Conservation (phyloP, 495 filamentous ascomycete genomes). For the Schizothecium vesticola region DNA sequence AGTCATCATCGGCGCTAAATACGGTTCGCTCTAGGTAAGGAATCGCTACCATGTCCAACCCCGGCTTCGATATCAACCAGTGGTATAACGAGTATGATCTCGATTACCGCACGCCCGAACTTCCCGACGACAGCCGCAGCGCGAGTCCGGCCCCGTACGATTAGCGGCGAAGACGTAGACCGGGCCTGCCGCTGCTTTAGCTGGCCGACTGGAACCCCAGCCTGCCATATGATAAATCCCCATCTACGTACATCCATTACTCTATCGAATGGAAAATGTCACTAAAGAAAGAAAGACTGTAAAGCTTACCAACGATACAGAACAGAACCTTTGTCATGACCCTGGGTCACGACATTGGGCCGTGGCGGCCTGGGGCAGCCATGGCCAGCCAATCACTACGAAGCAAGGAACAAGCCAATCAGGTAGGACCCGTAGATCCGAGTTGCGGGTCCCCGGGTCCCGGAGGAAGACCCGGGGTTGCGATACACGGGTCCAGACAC, state of each 20-base stretch:
- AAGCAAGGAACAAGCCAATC: no score
- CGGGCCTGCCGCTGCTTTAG: constrained; percentile 16
- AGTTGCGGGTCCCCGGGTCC: no score
- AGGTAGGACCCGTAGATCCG: no score
- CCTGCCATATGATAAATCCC: constrained; percentile 18
- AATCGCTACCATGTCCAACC: neutral
- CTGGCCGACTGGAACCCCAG: constrained; percentile 18
- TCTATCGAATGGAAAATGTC: constrained; percentile 29
- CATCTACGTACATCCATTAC: constrained; percentile 28
- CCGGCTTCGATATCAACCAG: constrained; percentile 6
- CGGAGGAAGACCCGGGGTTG: no score
- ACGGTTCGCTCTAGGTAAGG: neutral
- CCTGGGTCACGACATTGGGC: no score
- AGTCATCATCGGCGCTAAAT: constrained; percentile 8
- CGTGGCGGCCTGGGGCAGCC: no score
- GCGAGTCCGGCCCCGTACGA: constrained; percentile 7
- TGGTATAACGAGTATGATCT: constrained; percentile 19
- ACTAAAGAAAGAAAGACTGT: constrained; percentile 20
- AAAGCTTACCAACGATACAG: constrained; percentile 24
- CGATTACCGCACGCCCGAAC: constrained; percentile 13
- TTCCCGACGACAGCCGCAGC: constrained; percentile 3
- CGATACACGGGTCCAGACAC: no score
- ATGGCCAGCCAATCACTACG: no score
- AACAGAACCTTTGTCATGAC: constrained; percentile 26
- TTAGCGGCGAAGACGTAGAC: constrained; percentile 7